Base-by-base conservation (phyloP, 2,329 filamentous ascomycete genomes). In the Hyphodiscus sp. region DNA sequence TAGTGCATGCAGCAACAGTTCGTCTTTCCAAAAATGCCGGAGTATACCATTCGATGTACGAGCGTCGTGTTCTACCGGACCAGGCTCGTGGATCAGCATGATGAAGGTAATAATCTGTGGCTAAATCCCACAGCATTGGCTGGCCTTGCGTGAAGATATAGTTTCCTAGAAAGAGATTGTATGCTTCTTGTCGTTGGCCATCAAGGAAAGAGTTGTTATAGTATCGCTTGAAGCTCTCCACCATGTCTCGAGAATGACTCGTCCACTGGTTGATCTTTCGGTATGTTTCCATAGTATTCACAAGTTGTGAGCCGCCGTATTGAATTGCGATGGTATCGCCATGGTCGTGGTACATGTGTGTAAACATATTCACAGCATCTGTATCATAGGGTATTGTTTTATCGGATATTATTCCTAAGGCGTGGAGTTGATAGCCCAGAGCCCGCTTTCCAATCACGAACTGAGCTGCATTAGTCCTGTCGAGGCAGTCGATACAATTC, bases 211-310 rank as follows among this genome's bases (percentile, higher is more conserved):
- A 95, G 67, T 99, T 99, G 73, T 97, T 96, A 71, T 99, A 99
- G 70, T 97, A 99, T 26, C 94, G 83, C 70, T 97, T 99, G 76
- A 99, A 96, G 69, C 90, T 96, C 72, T 99, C 94, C 20, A 99
- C 91, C 92, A 99, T 97, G 69, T 99, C 94, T 61, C 94, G 82
- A 2, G 92, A 96, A 69, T 96, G 91, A 63, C 90, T 96, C 20
- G 91, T 95, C 94, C 94, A 99, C 69, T 97, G 92, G 62, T 97
- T 97, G 69, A 96, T 95, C 72, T 97, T 97, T 53, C 94, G 87
- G 69, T 99, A 99, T 4, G 94, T 99, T 61, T 95, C 91, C 91
- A 99, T 97, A 0, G 94, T 99, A 68, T 99, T 99, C 63, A 99
- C 94, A 0, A 99, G 80, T 70, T 99, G 94, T 2, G 91, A 97